These are phyloP conservation scores for Ustilago sp. DNA, from an alignment of 1,284 basidiomycete species.

Conservation along the genomic window DNA sequence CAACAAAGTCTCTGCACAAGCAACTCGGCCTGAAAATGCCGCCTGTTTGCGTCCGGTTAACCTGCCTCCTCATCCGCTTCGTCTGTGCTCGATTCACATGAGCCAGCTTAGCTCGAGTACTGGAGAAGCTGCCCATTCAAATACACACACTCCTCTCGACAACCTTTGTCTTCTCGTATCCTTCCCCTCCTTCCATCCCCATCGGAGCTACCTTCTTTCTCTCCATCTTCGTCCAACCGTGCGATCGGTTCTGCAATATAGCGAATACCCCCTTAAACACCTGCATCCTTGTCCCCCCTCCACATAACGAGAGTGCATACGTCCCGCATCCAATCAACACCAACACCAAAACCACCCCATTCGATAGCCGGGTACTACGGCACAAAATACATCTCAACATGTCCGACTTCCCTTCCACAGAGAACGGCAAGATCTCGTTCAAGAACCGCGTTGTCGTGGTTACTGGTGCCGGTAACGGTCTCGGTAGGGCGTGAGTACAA, in stretches of 20 bases:
- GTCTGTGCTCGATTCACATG: conserved; percentile 1
- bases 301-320: conserved; percentile 14
- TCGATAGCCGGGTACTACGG: conserved; percentile 23
- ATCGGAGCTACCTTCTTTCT: conserved; percentile 4
- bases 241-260: conserved; percentile 2
- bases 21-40: neutral
- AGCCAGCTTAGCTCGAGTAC: neutral
- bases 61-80: conserved; percentile 6
- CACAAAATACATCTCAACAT: conserved; percentile 37
- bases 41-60: conserved; percentile 16
- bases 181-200: conserved; percentile 12
- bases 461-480: conserved; percentile 94
- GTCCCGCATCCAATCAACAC: neutral
- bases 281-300: conserved; percentile 9
- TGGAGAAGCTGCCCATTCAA: conserved; percentile 20
- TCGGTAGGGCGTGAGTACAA: conserved; percentile 83
- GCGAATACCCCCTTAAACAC: conserved; percentile 18
- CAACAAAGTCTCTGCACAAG: neutral
- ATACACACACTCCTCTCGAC: conserved; percentile 15
- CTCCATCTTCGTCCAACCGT: neutral
- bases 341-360: neutral
- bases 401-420: conserved; percentile 65
- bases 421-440: conserved; percentile 73
- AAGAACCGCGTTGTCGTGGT: conserved; percentile 92
- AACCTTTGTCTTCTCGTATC: conserved; percentile 9